Base-by-base conservation (phyloP, 139 green algal genomes). In the Pleodorina starrii region DNA sequence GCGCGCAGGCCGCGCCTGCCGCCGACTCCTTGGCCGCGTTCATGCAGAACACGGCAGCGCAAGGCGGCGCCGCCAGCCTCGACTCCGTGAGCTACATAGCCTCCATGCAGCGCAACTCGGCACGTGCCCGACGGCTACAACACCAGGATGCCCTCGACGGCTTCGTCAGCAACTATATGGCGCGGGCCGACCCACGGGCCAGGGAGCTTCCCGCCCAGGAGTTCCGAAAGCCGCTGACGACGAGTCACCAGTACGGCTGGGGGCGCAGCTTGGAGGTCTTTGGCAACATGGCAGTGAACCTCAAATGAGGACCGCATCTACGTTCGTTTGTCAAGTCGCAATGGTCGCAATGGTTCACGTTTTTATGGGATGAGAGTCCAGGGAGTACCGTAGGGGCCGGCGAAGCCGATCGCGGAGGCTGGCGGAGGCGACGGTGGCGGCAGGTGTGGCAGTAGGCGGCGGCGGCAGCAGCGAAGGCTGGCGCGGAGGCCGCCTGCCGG, bases 41-140 rank as follows among this genome's bases (percentile, higher is more conserved):
- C 80, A 87, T 87, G 80, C 23, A 86, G 79, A 60, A 75, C 11
- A n/a, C n/a, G n/a, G n/a, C n/a, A n/a, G n/a, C n/a, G n/a, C 80
- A 36, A 75, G 46, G 14, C 35, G 21, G 43, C 11, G 17, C 9
- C n/a, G 38, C 6, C 38, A 38, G 59, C 59, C 29, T 43, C n/a
- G 10, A 16, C 2, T n/a, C 29, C 0, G 17, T 79, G 32, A 48
- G 14, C 19, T 88, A 79, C 43, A 81, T 81, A 25, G 66, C 44
- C 7, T 6, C 38, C 17, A 81, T 44, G 36, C 83, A 88, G 83
- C 83, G 83, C 11, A 59, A 77, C n/a, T 78, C 60, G 6, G 80
- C 80, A 5, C 80, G 80, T 12, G 43, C n/a, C 0, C 79, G 79
- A 17, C 27, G 29, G 79, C 40, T 32, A 23, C 1, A 36, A 14